phyloP scores from a whole-genome alignment of 345 rosid genomes.

The Xanthoceras sorbifolium region DNA sequence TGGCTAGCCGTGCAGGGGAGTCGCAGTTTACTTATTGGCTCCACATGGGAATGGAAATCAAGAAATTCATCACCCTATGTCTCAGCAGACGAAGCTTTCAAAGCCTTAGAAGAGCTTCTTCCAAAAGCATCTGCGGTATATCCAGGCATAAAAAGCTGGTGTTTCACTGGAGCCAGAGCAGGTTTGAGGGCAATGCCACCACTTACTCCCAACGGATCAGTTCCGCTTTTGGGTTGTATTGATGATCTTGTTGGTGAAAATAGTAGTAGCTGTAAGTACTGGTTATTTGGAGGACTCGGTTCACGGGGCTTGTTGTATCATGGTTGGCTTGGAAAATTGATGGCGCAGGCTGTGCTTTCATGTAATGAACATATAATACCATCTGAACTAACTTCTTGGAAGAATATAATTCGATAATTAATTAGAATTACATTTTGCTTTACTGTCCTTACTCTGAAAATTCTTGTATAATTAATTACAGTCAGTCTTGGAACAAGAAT shows the following conservation, averaged over 20 bases:
- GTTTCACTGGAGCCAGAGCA: constrained; percentile 64
- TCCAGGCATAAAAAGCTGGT: constrained; percentile 71
- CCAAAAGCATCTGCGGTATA: constrained; percentile 70
- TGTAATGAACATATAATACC: constrained; percentile 66
- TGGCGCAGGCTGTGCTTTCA: constrained; percentile 64
- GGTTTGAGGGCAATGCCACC: constrained; percentile 97
- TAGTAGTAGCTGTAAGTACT: constrained; percentile 46
- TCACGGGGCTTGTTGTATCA: constrained; percentile 84
- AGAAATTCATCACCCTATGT: constrained; percentile 62
- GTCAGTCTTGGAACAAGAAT: no score
- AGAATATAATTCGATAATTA: constrained; percentile 34
- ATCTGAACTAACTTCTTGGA: constrained; percentile 71
- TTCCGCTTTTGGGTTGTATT: constrained; percentile 79
- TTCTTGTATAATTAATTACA: no score
- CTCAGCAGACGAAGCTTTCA: constrained; percentile 69
- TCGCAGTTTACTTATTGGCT: constrained; percentile 60
- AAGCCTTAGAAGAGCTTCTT: constrained; percentile 72
- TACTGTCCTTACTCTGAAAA: neutral
- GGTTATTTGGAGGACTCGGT: constrained; percentile 91
- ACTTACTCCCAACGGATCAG: constrained; percentile 66
- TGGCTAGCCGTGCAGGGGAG: constrained; percentile 86
- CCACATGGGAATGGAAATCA: constrained; percentile 95
- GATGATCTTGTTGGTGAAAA: constrained; percentile 46
- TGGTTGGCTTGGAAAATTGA: constrained; percentile 75
- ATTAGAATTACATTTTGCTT: neutral